Evolutionary conservation across 2,329 filamentous ascomycete genomes (phyloP), one percentile per base, ranked within the genome.

Genomic region (Magnaporthiopsis poae): DNA sequence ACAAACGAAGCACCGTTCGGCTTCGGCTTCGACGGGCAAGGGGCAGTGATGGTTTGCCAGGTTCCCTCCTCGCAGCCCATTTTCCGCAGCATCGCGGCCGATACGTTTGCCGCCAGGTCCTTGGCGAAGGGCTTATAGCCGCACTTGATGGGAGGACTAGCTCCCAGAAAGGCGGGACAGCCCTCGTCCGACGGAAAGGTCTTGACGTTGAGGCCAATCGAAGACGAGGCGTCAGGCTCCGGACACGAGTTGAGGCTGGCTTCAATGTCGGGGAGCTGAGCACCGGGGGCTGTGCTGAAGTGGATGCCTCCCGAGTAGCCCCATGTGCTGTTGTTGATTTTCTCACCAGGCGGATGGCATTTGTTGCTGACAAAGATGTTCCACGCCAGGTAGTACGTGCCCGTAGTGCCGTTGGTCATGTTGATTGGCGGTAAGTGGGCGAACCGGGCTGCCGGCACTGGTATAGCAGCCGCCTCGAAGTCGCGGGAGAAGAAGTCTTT

Each of bases 91-190:
- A 65, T 36, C 7, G 56, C 15, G 33, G 52, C 27, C 31, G 64
- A 61, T 9, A 65, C 64, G 59, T 65, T 65, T n/a, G 64, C 52
- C 18, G 56, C 56, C 27, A 65, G 29, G 11, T 60, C 64, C 59
- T 65, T 61, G 46, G 63, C 63, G n/a, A 60, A 60, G 46, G 52
- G 11, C 52, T 60, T 59, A n/a, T 60, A 65, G 46, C 31, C 15
- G 56, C 63, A 65, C 11, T 46, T 46, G 39, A 46, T 46, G 39
- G 39, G 13, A 18, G 39, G 5, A 18, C 13, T 2, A 46, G 39
- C 5, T 18, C 1, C 1, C 13, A 4, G 39, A 46, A 46, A 18
- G 39, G 39, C 5, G 4, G 39, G 39, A 7, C 39, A 46, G 13
- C 15, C 2, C 3, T 18, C 39, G 39, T 46, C 15, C 3, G 4